These are phyloP conservation scores for Penicillium turbatum DNA, from an alignment of 495 filamentous ascomycete genomes.

Conservation along the genomic window DNA sequence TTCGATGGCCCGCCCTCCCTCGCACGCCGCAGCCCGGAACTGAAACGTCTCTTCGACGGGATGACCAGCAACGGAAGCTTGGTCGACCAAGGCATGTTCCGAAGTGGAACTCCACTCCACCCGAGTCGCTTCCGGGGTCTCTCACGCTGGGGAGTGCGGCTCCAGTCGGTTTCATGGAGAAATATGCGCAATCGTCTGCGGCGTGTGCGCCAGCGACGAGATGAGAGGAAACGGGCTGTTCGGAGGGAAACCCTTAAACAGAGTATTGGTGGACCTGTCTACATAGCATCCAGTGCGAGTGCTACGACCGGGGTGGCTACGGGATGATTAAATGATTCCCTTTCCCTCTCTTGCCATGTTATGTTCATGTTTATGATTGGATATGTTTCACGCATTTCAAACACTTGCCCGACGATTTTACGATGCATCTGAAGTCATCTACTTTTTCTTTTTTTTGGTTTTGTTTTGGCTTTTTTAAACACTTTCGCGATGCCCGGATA, in stretches of 20 bases:
- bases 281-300: slow-evolving; percentile 35
- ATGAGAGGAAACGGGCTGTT: slow-evolving; percentile 54
- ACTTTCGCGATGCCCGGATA: background rate
- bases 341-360: slow-evolving; percentile 8
- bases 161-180: slow-evolving; percentile 52
- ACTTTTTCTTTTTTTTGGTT: slow-evolving; percentile 1
- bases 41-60: slow-evolving; percentile 25
- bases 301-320: slow-evolving; percentile 14
- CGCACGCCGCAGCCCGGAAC: slow-evolving; percentile 39
- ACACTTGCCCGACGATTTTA: slow-evolving; percentile 15
- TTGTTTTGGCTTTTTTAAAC: background rate
- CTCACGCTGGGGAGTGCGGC: slow-evolving; percentile 45
- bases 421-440: slow-evolving; percentile 16
- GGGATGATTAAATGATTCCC: slow-evolving; percentile 8
- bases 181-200: slow-evolving; percentile 50
- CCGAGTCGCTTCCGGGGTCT: slow-evolving; percentile 39
- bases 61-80: slow-evolving; percentile 33
- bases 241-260: slow-evolving; percentile 60
- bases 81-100: slow-evolving; percentile 30
- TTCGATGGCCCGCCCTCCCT: slow-evolving; percentile 36
- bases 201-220: slow-evolving; percentile 55
- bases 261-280: slow-evolving; percentile 53
- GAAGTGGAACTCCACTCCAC: slow-evolving; percentile 31
- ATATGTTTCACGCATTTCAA: slow-evolving; percentile 21
- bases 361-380: slow-evolving; percentile 11